Evolutionary conservation across 2,329 filamentous ascomycete genomes (phyloP), one percentile per base, ranked within the genome.

Genomic region (Xylaria arbuscula): DNA sequence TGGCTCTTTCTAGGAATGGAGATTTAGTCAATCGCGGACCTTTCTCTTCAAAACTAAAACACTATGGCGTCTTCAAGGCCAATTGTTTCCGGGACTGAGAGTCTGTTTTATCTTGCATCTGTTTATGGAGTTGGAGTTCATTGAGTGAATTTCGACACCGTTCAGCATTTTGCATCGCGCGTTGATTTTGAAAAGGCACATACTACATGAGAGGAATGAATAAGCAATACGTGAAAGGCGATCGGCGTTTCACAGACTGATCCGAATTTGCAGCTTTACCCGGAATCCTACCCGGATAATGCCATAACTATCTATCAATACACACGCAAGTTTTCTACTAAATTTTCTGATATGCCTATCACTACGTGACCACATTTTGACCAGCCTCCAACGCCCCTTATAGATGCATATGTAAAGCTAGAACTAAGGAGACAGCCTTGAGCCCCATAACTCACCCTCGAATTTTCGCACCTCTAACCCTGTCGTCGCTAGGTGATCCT

Each of bases 1-100:
- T 98, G 94, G 94, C 80, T 97, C 67, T 93, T 97, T 78, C 89
- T 97, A 85, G 90, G 90, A 71, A 96, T 97, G 89, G 94, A 97
- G 79, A 83, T 95, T 67, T 97, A 73, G 70, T 22, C 28, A 40
- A 47, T 47, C 28, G 13, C 11, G 3, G 6, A 50, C 24, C 9
- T 38, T 38, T 55, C 34, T n/a, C 34, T 28, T 24, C 42, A 22
- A 15, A 45, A 32, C 17, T 38, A 48, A 2, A 11, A 3, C 2
- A 8, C 17, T 3, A n/a, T 11, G 1, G 5, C 38, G 32, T 48
- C 56, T 45, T 57, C 5, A 10, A n/a, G 13, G 24, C 42, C 45
- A 22, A 36, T 36, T 19, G 15, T 28, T 17, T 55, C 17, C 3
- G 28, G 28, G 28, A 5, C 28, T 28, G 28, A 28, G 3, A 28